Evolutionary conservation across 148 eudicot species (phyloP), one percentile per base, ranked within the genome.

Genomic region (Diospyros kaki): DNA sequence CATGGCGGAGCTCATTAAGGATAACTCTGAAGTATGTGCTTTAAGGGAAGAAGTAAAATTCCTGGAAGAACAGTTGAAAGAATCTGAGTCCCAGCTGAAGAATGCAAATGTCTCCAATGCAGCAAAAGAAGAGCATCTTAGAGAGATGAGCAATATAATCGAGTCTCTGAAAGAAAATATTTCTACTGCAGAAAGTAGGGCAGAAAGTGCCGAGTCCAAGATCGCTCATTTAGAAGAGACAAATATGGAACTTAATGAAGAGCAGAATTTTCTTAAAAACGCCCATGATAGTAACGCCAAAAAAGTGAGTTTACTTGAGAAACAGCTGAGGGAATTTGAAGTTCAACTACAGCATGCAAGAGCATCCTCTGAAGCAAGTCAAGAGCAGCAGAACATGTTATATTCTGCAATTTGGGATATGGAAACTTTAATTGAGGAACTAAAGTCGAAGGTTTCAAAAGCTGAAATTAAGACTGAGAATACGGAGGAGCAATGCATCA

Each of bases 391-490:
- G 74, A 90, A 92, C 68, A 87, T 92, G 98, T 64, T 95, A 50
- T 95, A 95, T 78, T 66, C 89, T 11, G 99, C 99, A 15, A 95
- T 95, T 64, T 95, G 99, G 99, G 99, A 95, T 81, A 95, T 95
- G 99, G 99, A 95, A 71, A 95, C 94, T 8, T 77, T 95, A 58
- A 91, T 95, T 39, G 99, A 91, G 85, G 99, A 95, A 76, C 83
- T 95, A 72, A 93, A 88, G 74, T 89, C 91, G 10, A 93, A 93
- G 87, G 90, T 86, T 62, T 80, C 89, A 1, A 86, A 76, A 73
- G 89, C 89, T 53, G 99, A 95, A 73, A 79, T 66, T 4, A 89
- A 79, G 76, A 77, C 87, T 15, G 98, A 93, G 61, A 83, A 71
- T 78, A 81, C 86, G 4, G 96, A 92, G 74, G 90, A 87, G 72